phyloP scores from a whole-genome alignment of 2,329 filamentous ascomycete genomes.

The Colletotrichum lindemuthianum region DNA sequence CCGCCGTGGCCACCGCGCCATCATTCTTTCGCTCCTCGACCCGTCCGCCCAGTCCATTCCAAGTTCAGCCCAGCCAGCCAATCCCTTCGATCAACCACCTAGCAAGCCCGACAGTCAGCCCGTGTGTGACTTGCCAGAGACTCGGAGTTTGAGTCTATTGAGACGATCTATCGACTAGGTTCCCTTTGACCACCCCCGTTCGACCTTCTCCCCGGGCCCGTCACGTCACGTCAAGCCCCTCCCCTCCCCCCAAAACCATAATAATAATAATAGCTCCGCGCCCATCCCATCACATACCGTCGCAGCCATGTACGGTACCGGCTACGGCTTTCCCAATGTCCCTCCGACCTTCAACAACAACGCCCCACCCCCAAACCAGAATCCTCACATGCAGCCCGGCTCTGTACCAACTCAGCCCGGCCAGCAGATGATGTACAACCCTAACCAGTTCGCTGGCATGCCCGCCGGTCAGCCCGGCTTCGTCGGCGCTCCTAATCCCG shows the following conservation, averaged over 20 bases:
- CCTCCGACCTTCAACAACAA: slow-evolving; percentile 62
- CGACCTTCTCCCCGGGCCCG: slow-evolving; percentile 16
- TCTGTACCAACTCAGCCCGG: slow-evolving; percentile 51
- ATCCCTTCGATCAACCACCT: background rate
- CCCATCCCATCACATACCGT: slow-evolving; percentile 29
- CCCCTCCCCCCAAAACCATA: slow-evolving; percentile 30
- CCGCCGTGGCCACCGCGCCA: slow-evolving; percentile 26
- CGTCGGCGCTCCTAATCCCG: slow-evolving; percentile 59
- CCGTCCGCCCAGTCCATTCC: slow-evolving; percentile 28
- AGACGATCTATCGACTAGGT: slow-evolving; percentile 25
- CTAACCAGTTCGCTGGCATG: slow-evolving; percentile 66
- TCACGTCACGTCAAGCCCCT: slow-evolving; percentile 19
- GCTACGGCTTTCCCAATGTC: slow-evolving; percentile 65
- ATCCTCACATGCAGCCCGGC: slow-evolving; percentile 57
- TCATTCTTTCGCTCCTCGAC: background rate
- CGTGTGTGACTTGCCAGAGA: slow-evolving; percentile 21
- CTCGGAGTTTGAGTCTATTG: slow-evolving; percentile 31
- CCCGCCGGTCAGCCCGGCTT: slow-evolving; percentile 57
- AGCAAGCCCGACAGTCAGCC: slow-evolving; percentile 13
- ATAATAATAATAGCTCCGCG: slow-evolving; percentile 34
- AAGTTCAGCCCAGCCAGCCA: slow-evolving; percentile 23
- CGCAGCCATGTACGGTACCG: slow-evolving; percentile 63
- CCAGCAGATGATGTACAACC: slow-evolving; percentile 69
- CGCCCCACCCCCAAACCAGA: slow-evolving; percentile 56
- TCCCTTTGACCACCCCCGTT: slow-evolving; percentile 18